Evolutionary conservation across 1,284 basidiomycete genomes (phyloP), one percentile per base, ranked within the genome.

Genomic region (Fistulina hepatica): DNA sequence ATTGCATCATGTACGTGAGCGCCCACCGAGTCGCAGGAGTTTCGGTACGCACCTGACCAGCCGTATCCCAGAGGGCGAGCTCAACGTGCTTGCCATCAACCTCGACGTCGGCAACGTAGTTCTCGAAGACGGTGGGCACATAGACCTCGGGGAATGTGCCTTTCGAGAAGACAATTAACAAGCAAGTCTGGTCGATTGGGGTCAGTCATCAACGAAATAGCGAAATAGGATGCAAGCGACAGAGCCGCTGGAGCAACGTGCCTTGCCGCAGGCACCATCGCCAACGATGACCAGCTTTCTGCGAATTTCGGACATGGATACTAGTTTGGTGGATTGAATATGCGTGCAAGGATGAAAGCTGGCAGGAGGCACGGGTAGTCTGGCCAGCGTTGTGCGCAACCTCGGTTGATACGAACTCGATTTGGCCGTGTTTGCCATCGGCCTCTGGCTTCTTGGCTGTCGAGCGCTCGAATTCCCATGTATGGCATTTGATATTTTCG

Each of bases 71-170:
- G 46, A 94, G 68, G 21, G 90, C 89, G 47, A 94, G 70, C 60
- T 94, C 90, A 50, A 94, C 84, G 59, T 88, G 81, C 63, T 89
- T 91, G 49, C 83, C 83, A 54, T 90, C 88, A 40, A 91, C 86
- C 59, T 90, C 84, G 42, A 91, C 85, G 58, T 90, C 84, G 48
- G 83, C 83, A 36, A 89, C 88, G 53, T 90, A 83, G 69, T 82
- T 82, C 65, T 93, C 90, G 50, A 93, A 93, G 34, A 93, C 89
- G 43, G 90, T 93, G 32, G 90, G 89, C 46, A 92, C 83, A 58
- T 92, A 92, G 48, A 90, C 86, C 74, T 91, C 88, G 39, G 90
- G 90, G 76, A 94, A 94, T 46, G 84, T 88, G 53, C 88, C 88
- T 69, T 92, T 89, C 53, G 78, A 80, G 64, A 86, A 89, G 50